Conservation (phyloP, 1,284 basidiomycete genomes). For the Austropuccinia psidii region DNA sequence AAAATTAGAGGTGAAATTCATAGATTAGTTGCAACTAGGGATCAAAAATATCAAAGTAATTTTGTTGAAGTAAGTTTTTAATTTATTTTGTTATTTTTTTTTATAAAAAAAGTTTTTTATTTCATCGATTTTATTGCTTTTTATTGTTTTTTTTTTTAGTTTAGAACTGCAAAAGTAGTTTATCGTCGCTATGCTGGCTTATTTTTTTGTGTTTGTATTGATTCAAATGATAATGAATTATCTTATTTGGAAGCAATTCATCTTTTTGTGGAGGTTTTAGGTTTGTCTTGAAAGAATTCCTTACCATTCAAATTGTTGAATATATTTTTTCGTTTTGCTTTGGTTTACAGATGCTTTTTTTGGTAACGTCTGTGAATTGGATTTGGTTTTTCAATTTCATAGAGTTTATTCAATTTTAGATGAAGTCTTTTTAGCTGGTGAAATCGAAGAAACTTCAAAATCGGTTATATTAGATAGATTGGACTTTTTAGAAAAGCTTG, state of each 20-base stretch:
- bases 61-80: slow-evolving; percentile 62
- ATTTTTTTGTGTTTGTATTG: slow-evolving; percentile 96
- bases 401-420: slow-evolving; percentile 95
- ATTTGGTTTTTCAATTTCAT: slow-evolving; percentile 98
- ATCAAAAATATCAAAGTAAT: slow-evolving; percentile 98
- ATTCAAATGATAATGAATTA: slow-evolving; percentile 95
- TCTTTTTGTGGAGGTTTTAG: slow-evolving; percentile 95
- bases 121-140: background rate
- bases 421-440: slow-evolving; percentile 96
- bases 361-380: slow-evolving; percentile 92
- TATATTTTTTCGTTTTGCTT: background rate
- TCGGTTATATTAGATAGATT: slow-evolving; percentile 82
- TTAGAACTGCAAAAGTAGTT: slow-evolving; percentile 88
- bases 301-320: background rate
- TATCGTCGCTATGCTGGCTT: slow-evolving; percentile 93
- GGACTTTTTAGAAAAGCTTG: slow-evolving; percentile 50
- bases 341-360: slow-evolving; percentile 77
- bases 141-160: slow-evolving; percentile 53
- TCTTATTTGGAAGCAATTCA: slow-evolving; percentile 96
- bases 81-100: background rate
- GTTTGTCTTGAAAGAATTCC: slow-evolving; percentile 52
- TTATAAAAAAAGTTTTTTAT: background rate
- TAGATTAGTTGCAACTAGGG: slow-evolving; percentile 85
- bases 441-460: slow-evolving; percentile 96
- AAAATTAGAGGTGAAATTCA: slow-evolving; percentile 90